Evolutionary conservation across 2,329 filamentous ascomycete species (phyloP), one percentile per base, ranked within the genome.

Genomic region (Alternaria burnsii): DNA sequence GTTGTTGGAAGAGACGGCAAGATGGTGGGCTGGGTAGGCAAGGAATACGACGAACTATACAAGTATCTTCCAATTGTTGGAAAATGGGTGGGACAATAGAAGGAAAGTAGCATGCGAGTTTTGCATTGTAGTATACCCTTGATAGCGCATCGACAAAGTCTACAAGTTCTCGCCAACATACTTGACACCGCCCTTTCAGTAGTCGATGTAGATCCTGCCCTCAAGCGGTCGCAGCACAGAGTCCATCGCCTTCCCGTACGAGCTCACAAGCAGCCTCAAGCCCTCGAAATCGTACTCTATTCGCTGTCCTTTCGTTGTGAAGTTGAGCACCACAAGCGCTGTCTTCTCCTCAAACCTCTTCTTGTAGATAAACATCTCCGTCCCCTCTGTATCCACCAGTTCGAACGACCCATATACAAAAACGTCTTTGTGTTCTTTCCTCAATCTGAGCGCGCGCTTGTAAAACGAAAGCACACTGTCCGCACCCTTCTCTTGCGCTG

Each of bases 1-100:
- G 83, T 97, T 16, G 88, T 97, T 9, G 93, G 90, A 3, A 84
- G 86, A 63, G 91, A 86, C 1, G 93, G 93, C 0, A 78, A 82
- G 62, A 88, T 87, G 1, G 82, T 85, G 4, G 93, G 93, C 0
- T 97, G 93, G 93, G 84, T 97, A 55, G 92, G 88, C 2, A 90
- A 84, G 68, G 84, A 91, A 51, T 97, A 94, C 78, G 91, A 97
- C 80, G 85, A 88, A 51, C 82, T 97, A 65, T 93, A 89, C 75
- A 82, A 78, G 62, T 83, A 82, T 53, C 82, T 90, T 42, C 88
- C 88, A 1, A 67, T 89, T 12, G 72, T 89, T 54, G 83, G 84
- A 1, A 72, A 77, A 54, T 88, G 83, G 81, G 73, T 83, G 67
- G 85, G 70, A 77, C 26, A 18, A 8, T 41, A 54, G 12, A 26